Percentiles rank a stretch among this genome's conserved stretches.
Conservation (phyloP, 257 asterid species). For the Nicotiana undulata region DNA sequence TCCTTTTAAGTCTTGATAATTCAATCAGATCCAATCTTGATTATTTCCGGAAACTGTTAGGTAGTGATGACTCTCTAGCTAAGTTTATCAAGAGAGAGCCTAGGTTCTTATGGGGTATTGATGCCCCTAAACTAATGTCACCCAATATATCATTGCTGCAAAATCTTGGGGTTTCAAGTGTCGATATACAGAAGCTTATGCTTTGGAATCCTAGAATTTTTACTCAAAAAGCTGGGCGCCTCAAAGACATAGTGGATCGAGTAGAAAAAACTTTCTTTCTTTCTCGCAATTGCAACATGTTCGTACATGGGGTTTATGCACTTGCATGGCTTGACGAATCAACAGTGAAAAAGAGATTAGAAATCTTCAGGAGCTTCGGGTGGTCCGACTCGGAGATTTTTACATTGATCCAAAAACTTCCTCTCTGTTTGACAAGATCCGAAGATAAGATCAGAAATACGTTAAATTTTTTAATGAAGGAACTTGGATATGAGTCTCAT, state of each 20-base stretch:
- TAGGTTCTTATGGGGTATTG: neutral
- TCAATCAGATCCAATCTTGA: neutral
- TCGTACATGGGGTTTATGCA: neutral
- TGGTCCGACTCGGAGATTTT: neutral
- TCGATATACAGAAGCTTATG: neutral
- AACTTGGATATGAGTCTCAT: constrained; percentile 6
- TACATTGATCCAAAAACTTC: neutral
- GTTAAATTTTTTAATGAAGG: constrained; percentile 6
- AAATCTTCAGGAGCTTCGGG: constrained; percentile 10
- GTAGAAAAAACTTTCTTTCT: constrained; percentile 9
- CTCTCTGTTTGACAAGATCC: neutral
- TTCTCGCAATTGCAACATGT: constrained; percentile 4
- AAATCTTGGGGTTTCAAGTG: neutral
- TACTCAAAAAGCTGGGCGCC: neutral
- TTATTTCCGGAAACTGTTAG: neutral
- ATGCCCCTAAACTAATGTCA: neutral
- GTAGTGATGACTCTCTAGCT: neutral
- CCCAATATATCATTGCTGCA: neutral
- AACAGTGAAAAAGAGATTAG: neutral
- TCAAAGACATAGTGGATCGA: neutral
- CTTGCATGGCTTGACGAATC: neutral
- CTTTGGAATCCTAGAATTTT: neutral
- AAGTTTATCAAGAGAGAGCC: neutral
- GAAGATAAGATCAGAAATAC: neutral
- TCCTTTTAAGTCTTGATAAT: no score